Conservation (phyloP, 176 grass and related monocot species). For the Triticum urartu region DNA sequence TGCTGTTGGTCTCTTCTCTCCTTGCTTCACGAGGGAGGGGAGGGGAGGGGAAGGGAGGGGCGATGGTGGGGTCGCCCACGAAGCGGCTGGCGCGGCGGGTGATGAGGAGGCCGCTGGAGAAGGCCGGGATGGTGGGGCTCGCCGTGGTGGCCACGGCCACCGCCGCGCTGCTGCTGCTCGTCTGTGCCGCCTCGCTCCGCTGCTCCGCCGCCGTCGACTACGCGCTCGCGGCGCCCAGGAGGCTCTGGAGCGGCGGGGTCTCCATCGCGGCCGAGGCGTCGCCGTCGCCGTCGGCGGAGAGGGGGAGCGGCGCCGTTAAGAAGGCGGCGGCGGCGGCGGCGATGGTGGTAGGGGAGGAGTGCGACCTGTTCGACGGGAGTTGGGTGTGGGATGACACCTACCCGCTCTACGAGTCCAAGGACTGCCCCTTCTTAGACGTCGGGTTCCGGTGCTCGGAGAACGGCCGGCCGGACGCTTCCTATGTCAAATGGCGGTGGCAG, state of each 20-base stretch:
- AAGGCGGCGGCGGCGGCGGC: neutral
- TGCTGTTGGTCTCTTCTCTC: neutral
- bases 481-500: constrained; percentile 82
- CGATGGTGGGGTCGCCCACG: constrained; percentile 27
- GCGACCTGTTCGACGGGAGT: constrained; percentile 84
- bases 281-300: neutral
- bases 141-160: neutral
- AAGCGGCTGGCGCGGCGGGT: constrained; percentile 38
- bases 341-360: neutral
- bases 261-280: constrained; percentile 18
- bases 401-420: constrained; percentile 72
- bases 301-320: neutral
- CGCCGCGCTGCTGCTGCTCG: constrained; percentile 30
- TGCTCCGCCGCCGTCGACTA: constrained; percentile 14
- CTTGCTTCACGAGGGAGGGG: neutral
- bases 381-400: constrained; percentile 78
- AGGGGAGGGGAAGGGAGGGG: neutral
- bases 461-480: constrained; percentile 62
- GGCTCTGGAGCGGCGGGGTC: constrained; percentile 41
- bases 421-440: constrained; percentile 73
- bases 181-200: constrained; percentile 31
- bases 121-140: constrained; percentile 14
- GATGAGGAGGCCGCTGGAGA: constrained; percentile 32
- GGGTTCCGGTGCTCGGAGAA: constrained; percentile 93
- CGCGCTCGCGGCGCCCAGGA: constrained; percentile 28